A percentile compares a stretch with the other conserved stretches of the same genome.
Conservation (phyloP, 495 filamentous ascomycete species). For the Aspergillus leporis region DNA sequence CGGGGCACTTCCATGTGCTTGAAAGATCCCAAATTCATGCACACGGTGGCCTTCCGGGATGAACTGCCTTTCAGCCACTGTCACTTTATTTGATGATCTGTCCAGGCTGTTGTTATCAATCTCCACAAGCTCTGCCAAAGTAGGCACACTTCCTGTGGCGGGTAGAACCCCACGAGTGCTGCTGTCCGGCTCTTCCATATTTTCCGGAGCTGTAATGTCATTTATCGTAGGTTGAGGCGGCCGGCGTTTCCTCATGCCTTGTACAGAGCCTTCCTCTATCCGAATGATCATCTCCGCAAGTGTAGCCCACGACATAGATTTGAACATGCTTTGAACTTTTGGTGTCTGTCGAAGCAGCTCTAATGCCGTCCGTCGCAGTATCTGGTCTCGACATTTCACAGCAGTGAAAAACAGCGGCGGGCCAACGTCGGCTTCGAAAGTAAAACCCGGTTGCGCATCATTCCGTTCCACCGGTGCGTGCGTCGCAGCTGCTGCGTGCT, state of each 20-base stretch:
- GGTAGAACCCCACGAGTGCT: neutral
- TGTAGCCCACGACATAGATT: constrained; percentile 11
- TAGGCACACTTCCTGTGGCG: neutral
- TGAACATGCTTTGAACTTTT: constrained; percentile 27
- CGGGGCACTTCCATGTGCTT: too few species aligned
- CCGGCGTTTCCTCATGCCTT: neutral
- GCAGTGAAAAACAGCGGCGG: constrained; percentile 51
- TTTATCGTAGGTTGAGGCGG: neutral
- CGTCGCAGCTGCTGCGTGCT: constrained; percentile 20
- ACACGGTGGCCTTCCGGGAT: too few species aligned
- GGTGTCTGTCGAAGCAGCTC: constrained; percentile 31
- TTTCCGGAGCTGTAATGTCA: neutral
- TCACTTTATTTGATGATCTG: too few species aligned
- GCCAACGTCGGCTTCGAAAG: constrained; percentile 53
- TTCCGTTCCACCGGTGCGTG: constrained; percentile 4
- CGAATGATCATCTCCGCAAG: neutral
- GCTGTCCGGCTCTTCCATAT: neutral
- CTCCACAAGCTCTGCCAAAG: too few species aligned
- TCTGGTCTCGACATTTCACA: constrained; percentile 48
- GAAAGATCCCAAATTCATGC: too few species aligned
- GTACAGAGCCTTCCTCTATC: neutral
- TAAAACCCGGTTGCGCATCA: constrained; percentile 33
- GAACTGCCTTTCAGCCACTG: too few species aligned
- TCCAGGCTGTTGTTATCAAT: too few species aligned
- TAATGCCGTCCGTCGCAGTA: constrained; percentile 45